Base-by-base conservation (phyloP, 495 filamentous ascomycete species). In the Pseudoneurospora amorphoporcata region DNA sequence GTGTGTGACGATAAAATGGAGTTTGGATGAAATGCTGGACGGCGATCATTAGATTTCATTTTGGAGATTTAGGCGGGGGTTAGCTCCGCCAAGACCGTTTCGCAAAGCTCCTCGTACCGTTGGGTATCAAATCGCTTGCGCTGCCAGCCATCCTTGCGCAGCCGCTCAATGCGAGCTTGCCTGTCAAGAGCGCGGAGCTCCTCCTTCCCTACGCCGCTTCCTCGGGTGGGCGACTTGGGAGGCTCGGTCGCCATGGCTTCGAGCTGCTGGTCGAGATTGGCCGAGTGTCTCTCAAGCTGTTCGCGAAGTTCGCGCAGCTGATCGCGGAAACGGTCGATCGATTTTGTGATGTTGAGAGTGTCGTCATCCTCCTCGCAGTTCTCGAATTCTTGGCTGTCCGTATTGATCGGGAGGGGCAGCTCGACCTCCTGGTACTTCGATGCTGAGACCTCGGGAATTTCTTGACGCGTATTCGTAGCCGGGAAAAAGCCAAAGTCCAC, bases 61-160 rank as follows among this genome's bases (percentile, higher is more conserved):
- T 68, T 53, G 37, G 37, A 43, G 42, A 70, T 38, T 58, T 35
- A 19, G 68, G 39, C 53, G 53, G 53, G 53, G 53, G 72, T 58
- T 47, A 87, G 75, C 74, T 87, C 85, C 4, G 75, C 77, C 71
- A 87, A 72, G 8, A 82, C 85, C 19, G 78, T 77, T 73, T 86
- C 85, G 69, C 84, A 84, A 4, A 88, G 76, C 53, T 77, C 80
- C 72, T 85, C 82, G 73, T 88, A 88, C 70, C 82, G 79, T 68
- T 78, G 76, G 5, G 74, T 75, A 73, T 87, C 83, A 69, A 88
- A 88, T 9, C 86, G 79, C 73, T 83, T 81, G n/a, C 86, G 78
- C 68, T 81, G 80, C 85, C 84, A 87, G 8, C 84, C 84, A 53
- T 68, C 75, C 42, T 78, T 80, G 40, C 83, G 81, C 17, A 87